Conservation (phyloP, 495 filamentous ascomycete species). For the Annulohypoxylon moriforme region DNA sequence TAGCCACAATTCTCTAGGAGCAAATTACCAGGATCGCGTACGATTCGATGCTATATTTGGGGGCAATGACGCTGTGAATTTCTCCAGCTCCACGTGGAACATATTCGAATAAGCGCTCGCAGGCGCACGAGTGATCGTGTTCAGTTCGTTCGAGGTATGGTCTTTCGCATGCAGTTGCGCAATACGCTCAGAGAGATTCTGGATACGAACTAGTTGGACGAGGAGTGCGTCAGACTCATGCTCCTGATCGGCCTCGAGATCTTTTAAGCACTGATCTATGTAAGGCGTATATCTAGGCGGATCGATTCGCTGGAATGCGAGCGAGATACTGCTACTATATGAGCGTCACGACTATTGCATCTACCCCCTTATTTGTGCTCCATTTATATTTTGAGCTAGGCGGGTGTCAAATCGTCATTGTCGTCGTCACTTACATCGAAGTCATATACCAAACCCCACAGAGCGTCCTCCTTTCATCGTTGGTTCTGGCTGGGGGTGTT, state of each 20-base stretch:
- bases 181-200: slow-evolving; percentile 54
- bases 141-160: slow-evolving; percentile 18
- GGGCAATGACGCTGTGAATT: slow-evolving; percentile 39
- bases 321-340: slow-evolving; percentile 33
- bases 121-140: slow-evolving; percentile 33
- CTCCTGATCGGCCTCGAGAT: slow-evolving; percentile 48
- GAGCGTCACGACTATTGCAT: not conserved
- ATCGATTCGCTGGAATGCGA: slow-evolving; percentile 49
- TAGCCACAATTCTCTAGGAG: not conserved
- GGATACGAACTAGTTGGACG: slow-evolving; percentile 51
- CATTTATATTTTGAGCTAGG: not conserved
- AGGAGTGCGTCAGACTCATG: slow-evolving; percentile 49
- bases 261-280: slow-evolving; percentile 50
- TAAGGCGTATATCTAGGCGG: slow-evolving; percentile 50
- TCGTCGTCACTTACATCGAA: slow-evolving; percentile 49
- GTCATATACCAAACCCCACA: slow-evolving; percentile 57
- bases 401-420: slow-evolving; percentile 1
- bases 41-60: slow-evolving; percentile 41
- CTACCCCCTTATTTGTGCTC: not conserved
- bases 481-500: slow-evolving; percentile 26
- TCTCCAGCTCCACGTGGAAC: slow-evolving; percentile 51
- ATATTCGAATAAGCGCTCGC: slow-evolving; percentile 40
- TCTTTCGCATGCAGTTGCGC: slow-evolving; percentile 44
- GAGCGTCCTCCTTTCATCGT: slow-evolving; percentile 51
- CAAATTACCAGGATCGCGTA: not conserved